Percentiles rank a stretch among this genome's conserved stretches.
phyloP scores from a whole-genome alignment of 1,139 yeast genomes.

The Taiozyma sp. region DNA sequence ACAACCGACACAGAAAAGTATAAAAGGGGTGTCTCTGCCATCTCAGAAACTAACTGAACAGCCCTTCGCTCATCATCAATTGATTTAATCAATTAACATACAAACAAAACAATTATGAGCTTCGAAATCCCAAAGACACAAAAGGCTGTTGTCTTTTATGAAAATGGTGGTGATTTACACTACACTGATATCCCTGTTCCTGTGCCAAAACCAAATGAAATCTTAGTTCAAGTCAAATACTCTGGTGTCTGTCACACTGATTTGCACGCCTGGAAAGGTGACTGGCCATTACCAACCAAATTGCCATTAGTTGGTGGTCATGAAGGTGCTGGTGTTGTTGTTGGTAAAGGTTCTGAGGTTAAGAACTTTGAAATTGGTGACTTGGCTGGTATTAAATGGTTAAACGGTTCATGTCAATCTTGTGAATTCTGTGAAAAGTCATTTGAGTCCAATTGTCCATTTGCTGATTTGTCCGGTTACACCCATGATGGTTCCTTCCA shows the following conservation, averaged over 20 bases:
- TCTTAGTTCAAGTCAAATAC: slow-evolving; percentile 63
- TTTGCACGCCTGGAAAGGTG: slow-evolving; percentile 79
- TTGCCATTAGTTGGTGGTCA: slow-evolving; percentile 72
- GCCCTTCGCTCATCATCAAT: not conserved
- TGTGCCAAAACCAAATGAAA: slow-evolving; percentile 60
- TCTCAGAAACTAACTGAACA: too few species aligned
- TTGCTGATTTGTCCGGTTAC: slow-evolving; percentile 60
- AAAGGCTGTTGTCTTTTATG: slow-evolving; percentile 70
- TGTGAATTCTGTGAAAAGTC: slow-evolving; percentile 56
- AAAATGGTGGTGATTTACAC: slow-evolving; percentile 57
- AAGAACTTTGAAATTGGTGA: slow-evolving; percentile 58
- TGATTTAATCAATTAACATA: not conserved
- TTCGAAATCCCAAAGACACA: slow-evolving; percentile 54
- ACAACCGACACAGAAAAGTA: not conserved
- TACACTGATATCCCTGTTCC: slow-evolving; percentile 69
- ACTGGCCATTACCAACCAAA: slow-evolving; percentile 67
- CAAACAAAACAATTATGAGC: slow-evolving; percentile 1
- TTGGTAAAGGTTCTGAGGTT: slow-evolving; percentile 52
- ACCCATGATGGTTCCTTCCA: slow-evolving; percentile 68
- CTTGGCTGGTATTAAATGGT: slow-evolving; percentile 60
- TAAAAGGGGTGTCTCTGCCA: not conserved
- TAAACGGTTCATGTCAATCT: slow-evolving; percentile 54
- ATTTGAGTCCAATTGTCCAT: slow-evolving; percentile 52
- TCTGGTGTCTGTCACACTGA: slow-evolving; percentile 82
- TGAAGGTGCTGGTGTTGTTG: slow-evolving; percentile 66